A percentile compares a stretch with the other conserved stretches of the same genome.
These are phyloP conservation scores for Abeoforma whisleri DNA, from an alignment of 78 protist genomes.

Conservation along the genomic window DNA sequence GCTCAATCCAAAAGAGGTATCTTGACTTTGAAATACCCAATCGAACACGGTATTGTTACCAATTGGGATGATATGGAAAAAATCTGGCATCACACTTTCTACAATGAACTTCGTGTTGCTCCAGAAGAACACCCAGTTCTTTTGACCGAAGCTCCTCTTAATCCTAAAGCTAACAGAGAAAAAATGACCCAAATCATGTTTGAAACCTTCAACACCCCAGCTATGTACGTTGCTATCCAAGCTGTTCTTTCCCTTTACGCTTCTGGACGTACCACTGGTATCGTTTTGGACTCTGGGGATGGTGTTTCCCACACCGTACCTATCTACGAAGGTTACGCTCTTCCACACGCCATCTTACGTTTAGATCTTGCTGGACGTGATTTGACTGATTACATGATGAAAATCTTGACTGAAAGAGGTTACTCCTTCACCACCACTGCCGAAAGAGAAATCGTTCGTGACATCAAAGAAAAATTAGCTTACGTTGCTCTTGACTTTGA, in stretches of 20 bases:
- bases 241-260: constrained; percentile 83
- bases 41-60: constrained; percentile 94
- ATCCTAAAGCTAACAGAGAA: constrained; percentile 94
- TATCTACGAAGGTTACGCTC: constrained; percentile 84
- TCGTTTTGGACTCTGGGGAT: constrained; percentile 92
- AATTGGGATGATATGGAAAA: constrained; percentile 97
- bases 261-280: constrained; percentile 79
- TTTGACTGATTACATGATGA: constrained; percentile 74
- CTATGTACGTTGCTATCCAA: constrained; percentile 62
- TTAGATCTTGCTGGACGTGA: constrained; percentile 85
- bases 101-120: constrained; percentile 81
- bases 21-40: constrained; percentile 70
- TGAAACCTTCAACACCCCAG: constrained; percentile 92
- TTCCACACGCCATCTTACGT: constrained; percentile 74
- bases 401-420: constrained; percentile 77
- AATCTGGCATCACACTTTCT: constrained; percentile 92
- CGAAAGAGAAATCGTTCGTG: constrained; percentile 85
- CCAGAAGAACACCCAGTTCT: constrained; percentile 94
- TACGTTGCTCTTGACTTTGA: constrained; percentile 73
- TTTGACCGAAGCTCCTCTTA: constrained; percentile 88
- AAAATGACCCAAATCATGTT: constrained; percentile 86
- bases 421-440: constrained; percentile 89
- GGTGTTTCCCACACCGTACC: constrained; percentile 91
- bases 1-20: constrained; percentile 72
- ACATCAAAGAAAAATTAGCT: constrained; percentile 72